Conservation (phyloP, 129 eudicot species). For the Centrapalus pauciflorus region DNA sequence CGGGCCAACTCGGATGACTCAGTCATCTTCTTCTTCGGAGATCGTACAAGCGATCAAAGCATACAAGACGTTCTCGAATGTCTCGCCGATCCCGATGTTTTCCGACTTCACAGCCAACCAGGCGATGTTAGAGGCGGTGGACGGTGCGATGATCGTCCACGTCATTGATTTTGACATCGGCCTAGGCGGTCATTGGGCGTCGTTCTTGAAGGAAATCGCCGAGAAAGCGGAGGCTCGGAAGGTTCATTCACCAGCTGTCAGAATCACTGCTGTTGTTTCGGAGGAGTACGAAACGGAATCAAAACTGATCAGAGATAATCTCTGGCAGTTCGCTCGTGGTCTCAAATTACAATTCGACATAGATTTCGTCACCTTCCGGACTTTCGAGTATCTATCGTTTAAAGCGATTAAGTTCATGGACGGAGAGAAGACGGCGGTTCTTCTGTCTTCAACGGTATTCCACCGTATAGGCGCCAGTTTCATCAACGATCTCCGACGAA, state of each 20-base stretch:
- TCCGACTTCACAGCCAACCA: constrained; percentile 90
- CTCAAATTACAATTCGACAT: constrained; percentile 64
- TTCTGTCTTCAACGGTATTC: constrained; percentile 59
- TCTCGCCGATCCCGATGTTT: constrained; percentile 93
- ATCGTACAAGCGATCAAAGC: constrained; percentile 79
- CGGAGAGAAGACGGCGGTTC: constrained; percentile 71
- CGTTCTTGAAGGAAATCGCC: constrained; percentile 77
- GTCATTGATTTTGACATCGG: constrained; percentile 91
- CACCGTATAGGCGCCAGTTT: constrained; percentile 62
- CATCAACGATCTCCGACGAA: constrained; percentile 53
- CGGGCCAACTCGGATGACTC: constrained; percentile 51
- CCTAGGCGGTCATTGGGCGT: constrained; percentile 82
- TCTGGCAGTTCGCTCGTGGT: constrained; percentile 73
- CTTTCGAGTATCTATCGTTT: constrained; percentile 64
- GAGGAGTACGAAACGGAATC: constrained; percentile 71
- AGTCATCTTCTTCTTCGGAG: constrained; percentile 40
- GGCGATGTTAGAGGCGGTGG: constrained; percentile 86
- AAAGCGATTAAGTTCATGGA: constrained; percentile 60
- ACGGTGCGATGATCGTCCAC: constrained; percentile 68
- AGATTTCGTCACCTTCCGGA: constrained; percentile 53
- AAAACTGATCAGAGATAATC: constrained; percentile 60
- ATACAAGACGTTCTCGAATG: constrained; percentile 60
- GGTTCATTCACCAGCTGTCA: constrained; percentile 36
- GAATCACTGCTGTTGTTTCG: constrained; percentile 75
- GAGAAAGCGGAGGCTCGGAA: constrained; percentile 52